phyloP scores from a whole-genome alignment of 345 rosid species.

The Linum lewisii region DNA sequence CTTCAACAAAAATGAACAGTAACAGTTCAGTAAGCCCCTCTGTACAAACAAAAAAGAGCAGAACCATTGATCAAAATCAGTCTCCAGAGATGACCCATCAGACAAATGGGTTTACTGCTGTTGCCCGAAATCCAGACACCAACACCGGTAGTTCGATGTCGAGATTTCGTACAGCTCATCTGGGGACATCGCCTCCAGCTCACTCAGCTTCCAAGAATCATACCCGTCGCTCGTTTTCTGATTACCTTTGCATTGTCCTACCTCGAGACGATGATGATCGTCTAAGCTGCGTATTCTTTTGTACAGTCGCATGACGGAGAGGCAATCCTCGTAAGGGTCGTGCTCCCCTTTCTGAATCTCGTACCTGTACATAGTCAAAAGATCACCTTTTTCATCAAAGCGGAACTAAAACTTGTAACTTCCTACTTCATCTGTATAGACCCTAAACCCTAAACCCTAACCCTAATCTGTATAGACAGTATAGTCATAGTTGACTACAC shows the following conservation, averaged over 20 bases:
- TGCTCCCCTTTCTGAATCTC: conserved; percentile 48
- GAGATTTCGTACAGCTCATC: conserved; percentile 50
- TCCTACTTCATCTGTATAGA: background rate
- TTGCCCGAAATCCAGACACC: conserved; percentile 46
- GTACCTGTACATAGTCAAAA: conserved; percentile 32
- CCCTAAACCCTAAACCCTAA: too few species aligned
- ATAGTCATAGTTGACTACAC: too few species aligned
- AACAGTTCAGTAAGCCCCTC: too few species aligned
- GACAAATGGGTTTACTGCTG: too few species aligned
- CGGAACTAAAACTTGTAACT: background rate
- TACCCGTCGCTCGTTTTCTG: conserved; percentile 16
- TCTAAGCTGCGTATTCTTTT: conserved; percentile 51
- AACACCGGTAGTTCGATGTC: conserved; percentile 42
- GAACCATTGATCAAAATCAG: too few species aligned
- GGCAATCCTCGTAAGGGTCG: conserved; percentile 60
- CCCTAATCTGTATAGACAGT: too few species aligned
- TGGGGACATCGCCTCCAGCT: conserved; percentile 51
- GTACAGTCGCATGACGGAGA: conserved; percentile 63
- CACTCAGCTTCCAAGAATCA: conserved; percentile 32
- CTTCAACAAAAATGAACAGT: too few species aligned
- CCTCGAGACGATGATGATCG: conserved; percentile 20
- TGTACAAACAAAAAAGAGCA: too few species aligned
- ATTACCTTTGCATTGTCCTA: conserved; percentile 4
- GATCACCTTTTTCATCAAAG: background rate
- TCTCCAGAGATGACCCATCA: too few species aligned